Conservation (phyloP, 1,139 yeast species). For the Spathaspora sp. region DNA sequence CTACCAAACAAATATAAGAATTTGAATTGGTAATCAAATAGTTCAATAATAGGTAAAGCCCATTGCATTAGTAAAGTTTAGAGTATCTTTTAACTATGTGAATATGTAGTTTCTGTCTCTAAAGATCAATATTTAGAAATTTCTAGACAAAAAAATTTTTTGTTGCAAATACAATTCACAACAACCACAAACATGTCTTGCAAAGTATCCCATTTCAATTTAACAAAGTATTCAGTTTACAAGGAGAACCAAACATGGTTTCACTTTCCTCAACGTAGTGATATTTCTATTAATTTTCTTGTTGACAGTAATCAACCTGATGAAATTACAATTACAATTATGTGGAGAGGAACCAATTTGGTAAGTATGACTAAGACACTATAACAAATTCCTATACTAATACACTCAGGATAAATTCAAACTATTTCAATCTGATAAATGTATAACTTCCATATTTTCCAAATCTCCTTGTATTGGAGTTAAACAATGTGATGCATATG, state of each 20-base stretch:
- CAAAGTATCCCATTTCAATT: conserved; percentile 7
- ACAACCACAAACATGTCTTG: not conserved
- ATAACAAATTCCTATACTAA: too few relatives aligned
- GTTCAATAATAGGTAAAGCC: too few relatives aligned
- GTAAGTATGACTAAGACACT: conserved; percentile 20
- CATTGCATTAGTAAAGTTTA: not conserved
- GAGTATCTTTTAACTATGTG: too few relatives aligned
- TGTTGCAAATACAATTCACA: not conserved
- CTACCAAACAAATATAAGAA: too few relatives aligned
- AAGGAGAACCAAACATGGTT: conserved; percentile 17
- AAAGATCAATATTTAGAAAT: too few relatives aligned
- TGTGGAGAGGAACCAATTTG: conserved; percentile 24
- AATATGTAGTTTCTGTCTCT: too few relatives aligned
- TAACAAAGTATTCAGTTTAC: conserved; percentile 13
- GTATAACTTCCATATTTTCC: conserved; percentile 19
- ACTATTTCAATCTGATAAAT: conserved; percentile 13
- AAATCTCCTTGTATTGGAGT: conserved; percentile 26
- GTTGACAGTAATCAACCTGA: conserved; percentile 4
- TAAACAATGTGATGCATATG: conserved; percentile 20
- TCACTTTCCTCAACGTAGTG: conserved; percentile 29
- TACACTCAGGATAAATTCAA: conserved; percentile 17
- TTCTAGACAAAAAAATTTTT: not conserved
- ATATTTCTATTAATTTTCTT: conserved; percentile 20
- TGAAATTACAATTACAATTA: conserved; percentile 13
- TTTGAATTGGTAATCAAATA: too few relatives aligned